Evolutionary conservation across 2,329 filamentous ascomycete species (phyloP).

Genomic region (Microascus cirrosus): DNA sequence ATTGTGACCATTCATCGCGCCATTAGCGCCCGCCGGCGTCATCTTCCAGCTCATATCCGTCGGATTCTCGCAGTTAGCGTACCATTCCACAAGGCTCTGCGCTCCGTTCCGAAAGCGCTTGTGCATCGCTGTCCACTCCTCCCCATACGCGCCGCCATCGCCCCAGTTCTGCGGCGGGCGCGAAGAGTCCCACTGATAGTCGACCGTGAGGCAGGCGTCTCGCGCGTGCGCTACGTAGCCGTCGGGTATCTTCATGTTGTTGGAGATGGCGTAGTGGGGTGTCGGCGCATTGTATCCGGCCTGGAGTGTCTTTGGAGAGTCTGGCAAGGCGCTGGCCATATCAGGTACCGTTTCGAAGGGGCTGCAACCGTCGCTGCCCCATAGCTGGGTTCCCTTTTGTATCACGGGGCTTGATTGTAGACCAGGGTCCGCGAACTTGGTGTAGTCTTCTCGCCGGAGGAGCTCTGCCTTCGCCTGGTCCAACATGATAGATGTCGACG

Average conservation of each 20-base stretch:
- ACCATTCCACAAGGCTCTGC: slow-evolving; percentile 74
- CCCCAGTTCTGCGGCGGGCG: slow-evolving; percentile 70
- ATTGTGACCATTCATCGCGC: slow-evolving; percentile 6
- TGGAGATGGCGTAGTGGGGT: slow-evolving; percentile 74
- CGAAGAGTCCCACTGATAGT: slow-evolving; percentile 95
- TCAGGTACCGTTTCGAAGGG: not conserved
- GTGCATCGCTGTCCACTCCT: slow-evolving; percentile 97
- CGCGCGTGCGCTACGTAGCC: slow-evolving; percentile 87
- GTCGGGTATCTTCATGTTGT: slow-evolving; percentile 68
- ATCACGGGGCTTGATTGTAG: slow-evolving; percentile 22
- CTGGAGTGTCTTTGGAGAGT: not conserved
- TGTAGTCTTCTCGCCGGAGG: slow-evolving; percentile 62
- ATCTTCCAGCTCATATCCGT: slow-evolving; percentile 37
- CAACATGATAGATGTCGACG: slow-evolving; percentile 76
- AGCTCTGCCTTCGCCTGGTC: slow-evolving; percentile 81
- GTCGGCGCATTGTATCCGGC: slow-evolving; percentile 58
- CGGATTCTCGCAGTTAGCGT: slow-evolving; percentile 44
- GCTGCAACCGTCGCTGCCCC: not conserved
- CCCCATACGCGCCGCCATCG: slow-evolving; percentile 74
- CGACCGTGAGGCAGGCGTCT: slow-evolving; percentile 75
- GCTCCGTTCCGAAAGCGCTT: slow-evolving; percentile 73
- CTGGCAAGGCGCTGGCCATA: not conserved
- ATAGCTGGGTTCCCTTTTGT: slow-evolving; percentile 10
- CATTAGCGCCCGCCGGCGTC: not conserved
- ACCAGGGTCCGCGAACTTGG: slow-evolving; percentile 24